phyloP scores from a whole-genome alignment of 305 asterid genomes.

The Fraxinus latifolia region DNA sequence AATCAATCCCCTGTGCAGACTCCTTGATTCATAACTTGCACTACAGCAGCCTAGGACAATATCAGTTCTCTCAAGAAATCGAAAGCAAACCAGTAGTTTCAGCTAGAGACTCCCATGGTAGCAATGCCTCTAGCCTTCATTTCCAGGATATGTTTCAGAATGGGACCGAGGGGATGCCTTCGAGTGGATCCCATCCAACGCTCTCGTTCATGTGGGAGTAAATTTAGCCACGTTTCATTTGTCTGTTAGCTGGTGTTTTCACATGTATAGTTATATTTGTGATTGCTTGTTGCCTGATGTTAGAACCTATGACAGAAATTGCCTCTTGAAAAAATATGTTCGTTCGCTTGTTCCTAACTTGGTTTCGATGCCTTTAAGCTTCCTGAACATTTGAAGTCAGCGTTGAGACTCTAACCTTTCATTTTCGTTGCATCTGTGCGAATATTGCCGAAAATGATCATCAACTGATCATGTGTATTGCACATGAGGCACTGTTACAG shows the following conservation, averaged over 20 bases:
- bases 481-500: not conserved
- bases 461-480: not conserved
- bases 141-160: slow-evolving; percentile 51
- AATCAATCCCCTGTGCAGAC: slow-evolving; percentile 32
- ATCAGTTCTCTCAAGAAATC: slow-evolving; percentile 34
- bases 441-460: not conserved
- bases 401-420: not conserved
- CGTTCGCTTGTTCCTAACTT: not conserved
- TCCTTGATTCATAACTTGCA: slow-evolving; percentile 36
- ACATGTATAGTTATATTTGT: not conserved
- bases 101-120: slow-evolving; percentile 27
- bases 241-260: not conserved
- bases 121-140: slow-evolving; percentile 40
- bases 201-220: slow-evolving; percentile 82
- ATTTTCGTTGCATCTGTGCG: not conserved
- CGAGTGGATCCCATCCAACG: slow-evolving; percentile 64
- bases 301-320: not conserved
- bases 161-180: slow-evolving; percentile 44
- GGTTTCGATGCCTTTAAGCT: not conserved
- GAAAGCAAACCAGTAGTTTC: slow-evolving; percentile 37
- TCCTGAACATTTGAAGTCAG: not conserved
- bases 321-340: not conserved
- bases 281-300: not conserved
- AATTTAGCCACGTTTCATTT: not conserved
- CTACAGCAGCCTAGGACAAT: slow-evolving; percentile 34